Conservation (phyloP, 495 filamentous ascomycete genomes). For the Trypethelium eluteriae region DNA sequence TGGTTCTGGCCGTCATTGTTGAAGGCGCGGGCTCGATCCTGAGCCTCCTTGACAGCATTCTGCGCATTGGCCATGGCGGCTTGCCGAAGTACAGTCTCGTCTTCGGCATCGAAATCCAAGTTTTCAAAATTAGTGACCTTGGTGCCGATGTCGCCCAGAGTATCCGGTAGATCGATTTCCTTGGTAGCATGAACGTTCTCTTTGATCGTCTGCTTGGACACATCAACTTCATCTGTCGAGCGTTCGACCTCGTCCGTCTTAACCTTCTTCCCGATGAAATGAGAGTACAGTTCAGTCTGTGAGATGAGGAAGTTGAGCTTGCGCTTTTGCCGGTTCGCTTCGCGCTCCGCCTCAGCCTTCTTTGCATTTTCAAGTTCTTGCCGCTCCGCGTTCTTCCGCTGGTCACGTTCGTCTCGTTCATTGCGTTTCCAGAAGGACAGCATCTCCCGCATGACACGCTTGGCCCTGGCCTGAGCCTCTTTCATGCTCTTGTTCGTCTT, state of each 20-base stretch:
- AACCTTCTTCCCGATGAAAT: slow-evolving; percentile 99
- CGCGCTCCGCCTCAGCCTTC: slow-evolving; percentile 91
- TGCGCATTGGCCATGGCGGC: slow-evolving; percentile 95
- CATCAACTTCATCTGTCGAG: slow-evolving; percentile 55
- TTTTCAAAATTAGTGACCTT: slow-evolving; percentile 91
- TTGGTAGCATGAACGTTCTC: slow-evolving; percentile 42
- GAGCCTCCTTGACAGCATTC: slow-evolving; percentile 88
- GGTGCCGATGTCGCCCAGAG: slow-evolving; percentile 46
- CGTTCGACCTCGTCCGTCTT: slow-evolving; percentile 89
- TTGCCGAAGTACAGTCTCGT: slow-evolving; percentile 69
- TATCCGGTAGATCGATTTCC: slow-evolving; percentile 51
- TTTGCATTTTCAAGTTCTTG: slow-evolving; percentile 95
- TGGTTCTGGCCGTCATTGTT: slow-evolving; percentile 53
- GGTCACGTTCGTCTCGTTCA: slow-evolving; percentile 90
- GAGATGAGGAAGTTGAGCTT: slow-evolving; percentile 99
- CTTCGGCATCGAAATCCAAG: slow-evolving; percentile 91
- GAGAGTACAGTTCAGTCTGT: slow-evolving; percentile 96
- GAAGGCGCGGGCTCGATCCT: slow-evolving; percentile 87
- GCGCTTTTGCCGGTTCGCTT: slow-evolving; percentile 92
- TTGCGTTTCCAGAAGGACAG: slow-evolving; percentile 99
- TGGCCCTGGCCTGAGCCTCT: slow-evolving; percentile 92
- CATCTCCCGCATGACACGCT: slow-evolving; percentile 99
- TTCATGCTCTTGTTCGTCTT: slow-evolving; percentile 97
- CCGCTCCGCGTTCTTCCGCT: slow-evolving; percentile 86
- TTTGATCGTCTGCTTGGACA: slow-evolving; percentile 41